These are phyloP conservation scores for Alternaria sp. DNA, from an alignment of 2,329 filamentous ascomycete genomes.

Conservation along the genomic window DNA sequence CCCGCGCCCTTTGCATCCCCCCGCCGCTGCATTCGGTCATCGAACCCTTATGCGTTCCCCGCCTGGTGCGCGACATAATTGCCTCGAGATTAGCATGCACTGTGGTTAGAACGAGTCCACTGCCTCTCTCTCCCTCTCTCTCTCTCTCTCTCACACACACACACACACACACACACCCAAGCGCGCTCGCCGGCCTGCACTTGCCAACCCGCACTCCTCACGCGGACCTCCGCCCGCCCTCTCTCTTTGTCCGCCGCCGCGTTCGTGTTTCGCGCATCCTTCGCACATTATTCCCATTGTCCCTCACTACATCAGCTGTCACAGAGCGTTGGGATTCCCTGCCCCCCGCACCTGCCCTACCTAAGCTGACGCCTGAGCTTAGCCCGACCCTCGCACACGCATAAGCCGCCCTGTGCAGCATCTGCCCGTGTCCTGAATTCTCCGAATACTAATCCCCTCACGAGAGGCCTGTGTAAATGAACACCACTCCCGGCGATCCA, in stretches of 20 bases:
- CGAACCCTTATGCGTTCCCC: conserved; percentile 52
- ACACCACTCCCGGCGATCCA: conserved; percentile 25
- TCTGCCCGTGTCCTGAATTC: conserved; percentile 10
- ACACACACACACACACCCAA: conserved; percentile 32
- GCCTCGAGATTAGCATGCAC: conserved; percentile 53
- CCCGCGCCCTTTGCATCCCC: conserved; percentile 49
- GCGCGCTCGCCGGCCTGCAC: conserved; percentile 37
- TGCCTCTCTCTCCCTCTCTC: conserved; percentile 43
- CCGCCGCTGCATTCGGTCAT: conserved; percentile 31
- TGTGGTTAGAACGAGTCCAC: conserved; percentile 41
- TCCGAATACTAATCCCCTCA: conserved; percentile 17
- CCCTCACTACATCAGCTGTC: conserved; percentile 23
- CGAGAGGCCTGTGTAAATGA: conserved; percentile 27
- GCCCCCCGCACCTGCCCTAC: conserved; percentile 24
- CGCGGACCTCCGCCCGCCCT: conserved; percentile 18
- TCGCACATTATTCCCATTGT: conserved; percentile 32
- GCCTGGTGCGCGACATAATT: conserved; percentile 50
- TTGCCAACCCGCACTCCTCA: conserved; percentile 41
- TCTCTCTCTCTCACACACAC: no score
- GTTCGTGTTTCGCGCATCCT: conserved; percentile 37
- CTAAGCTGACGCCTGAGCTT: conserved; percentile 49
- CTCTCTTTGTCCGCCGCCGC: conserved; percentile 39
- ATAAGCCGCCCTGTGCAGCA: conserved; percentile 38
- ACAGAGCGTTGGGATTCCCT: conserved; percentile 29
- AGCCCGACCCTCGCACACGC: conserved; percentile 38